phyloP scores from a whole-genome alignment of 2,329 filamentous ascomycete genomes.

The Penicillium thymicola region DNA sequence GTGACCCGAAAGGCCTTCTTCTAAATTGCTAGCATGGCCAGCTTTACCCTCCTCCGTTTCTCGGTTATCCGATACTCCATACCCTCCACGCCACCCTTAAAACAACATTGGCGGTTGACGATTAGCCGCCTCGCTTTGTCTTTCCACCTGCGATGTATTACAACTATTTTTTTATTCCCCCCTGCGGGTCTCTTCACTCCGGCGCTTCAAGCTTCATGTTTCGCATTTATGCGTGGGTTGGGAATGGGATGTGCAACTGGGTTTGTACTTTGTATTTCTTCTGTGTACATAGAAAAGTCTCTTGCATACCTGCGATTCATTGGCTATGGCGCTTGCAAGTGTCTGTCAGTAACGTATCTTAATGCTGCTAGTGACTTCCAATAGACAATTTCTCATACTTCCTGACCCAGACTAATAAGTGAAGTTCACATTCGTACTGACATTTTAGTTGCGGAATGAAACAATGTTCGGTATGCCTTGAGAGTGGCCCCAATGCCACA shows the following conservation, averaged over 20 bases:
- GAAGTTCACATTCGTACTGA: neutral
- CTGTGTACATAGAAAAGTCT: slow-evolving; percentile 45
- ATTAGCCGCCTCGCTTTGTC: slow-evolving; percentile 26
- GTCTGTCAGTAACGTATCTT: slow-evolving; percentile 28
- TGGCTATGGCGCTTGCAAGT: slow-evolving; percentile 25
- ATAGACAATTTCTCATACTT: slow-evolving; percentile 23
- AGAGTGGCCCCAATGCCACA: neutral
- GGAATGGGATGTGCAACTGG: slow-evolving; percentile 41
- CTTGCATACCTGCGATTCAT: slow-evolving; percentile 30
- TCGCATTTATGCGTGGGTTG: slow-evolving; percentile 42
- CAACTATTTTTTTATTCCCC: slow-evolving; percentile 33
- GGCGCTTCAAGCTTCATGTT: slow-evolving; percentile 42
- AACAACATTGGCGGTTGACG: slow-evolving; percentile 26
- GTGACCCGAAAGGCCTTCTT: slow-evolving; percentile 52
- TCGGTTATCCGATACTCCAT: slow-evolving; percentile 25
- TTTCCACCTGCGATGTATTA: slow-evolving; percentile 38
- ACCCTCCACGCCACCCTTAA: slow-evolving; percentile 27
- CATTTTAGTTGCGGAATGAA: neutral
- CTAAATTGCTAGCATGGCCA: slow-evolving; percentile 30
- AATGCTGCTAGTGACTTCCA: slow-evolving; percentile 31
- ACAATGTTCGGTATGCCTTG: too few relatives aligned
- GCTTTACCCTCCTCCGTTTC: slow-evolving; percentile 17
- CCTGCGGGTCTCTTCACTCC: slow-evolving; percentile 42
- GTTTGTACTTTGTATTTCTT: slow-evolving; percentile 36
- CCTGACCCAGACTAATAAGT: neutral